These are phyloP conservation scores for Chalciporus chontae DNA, from an alignment of 768 basidiomycete genomes.

Conservation along the genomic window DNA sequence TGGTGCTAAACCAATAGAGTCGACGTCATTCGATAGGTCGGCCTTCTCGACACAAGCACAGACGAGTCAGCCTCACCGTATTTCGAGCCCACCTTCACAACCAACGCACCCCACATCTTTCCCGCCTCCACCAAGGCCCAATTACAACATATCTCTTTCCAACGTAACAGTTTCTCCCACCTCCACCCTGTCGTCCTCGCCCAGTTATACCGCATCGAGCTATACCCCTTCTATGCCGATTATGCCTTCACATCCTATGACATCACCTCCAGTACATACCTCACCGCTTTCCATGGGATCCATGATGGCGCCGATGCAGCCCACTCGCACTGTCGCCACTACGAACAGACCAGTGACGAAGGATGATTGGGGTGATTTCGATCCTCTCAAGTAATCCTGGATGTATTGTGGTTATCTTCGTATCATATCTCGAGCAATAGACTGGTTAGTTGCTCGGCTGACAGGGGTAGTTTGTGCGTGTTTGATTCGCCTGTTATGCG, in stretches of 20 bases:
- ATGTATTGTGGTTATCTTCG: conserved; percentile 1
- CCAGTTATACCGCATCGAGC: conserved; percentile 13
- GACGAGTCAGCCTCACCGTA: conserved; percentile 17
- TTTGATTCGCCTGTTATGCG: conserved; percentile 15
- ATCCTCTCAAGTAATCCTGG: conserved; percentile 45
- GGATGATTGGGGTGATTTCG: conserved; percentile 79
- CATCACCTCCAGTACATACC: conserved; percentile 30
- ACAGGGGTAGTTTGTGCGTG: conserved; percentile 20
- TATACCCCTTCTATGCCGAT: conserved; percentile 17
- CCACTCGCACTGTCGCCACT: conserved; percentile 37
- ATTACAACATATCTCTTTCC: conserved; percentile 52
- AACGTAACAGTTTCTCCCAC: no score
- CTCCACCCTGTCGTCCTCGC: conserved; percentile 8
- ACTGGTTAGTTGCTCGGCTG: background rate
- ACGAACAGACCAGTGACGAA: conserved; percentile 51
- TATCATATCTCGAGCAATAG: background rate
- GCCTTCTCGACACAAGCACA: conserved; percentile 26
- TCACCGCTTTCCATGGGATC: conserved; percentile 41
- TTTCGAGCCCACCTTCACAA: conserved; percentile 21
- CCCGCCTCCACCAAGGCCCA: conserved; percentile 39
- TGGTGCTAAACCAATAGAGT: conserved; percentile 35
- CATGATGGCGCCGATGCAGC: conserved; percentile 58
- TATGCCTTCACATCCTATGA: conserved; percentile 22
- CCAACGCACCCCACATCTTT: conserved; percentile 12
- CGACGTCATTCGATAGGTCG: conserved; percentile 33